phyloP scores from a whole-genome alignment of 1,139 yeast species.

The Suhomyces panamericanus region DNA sequence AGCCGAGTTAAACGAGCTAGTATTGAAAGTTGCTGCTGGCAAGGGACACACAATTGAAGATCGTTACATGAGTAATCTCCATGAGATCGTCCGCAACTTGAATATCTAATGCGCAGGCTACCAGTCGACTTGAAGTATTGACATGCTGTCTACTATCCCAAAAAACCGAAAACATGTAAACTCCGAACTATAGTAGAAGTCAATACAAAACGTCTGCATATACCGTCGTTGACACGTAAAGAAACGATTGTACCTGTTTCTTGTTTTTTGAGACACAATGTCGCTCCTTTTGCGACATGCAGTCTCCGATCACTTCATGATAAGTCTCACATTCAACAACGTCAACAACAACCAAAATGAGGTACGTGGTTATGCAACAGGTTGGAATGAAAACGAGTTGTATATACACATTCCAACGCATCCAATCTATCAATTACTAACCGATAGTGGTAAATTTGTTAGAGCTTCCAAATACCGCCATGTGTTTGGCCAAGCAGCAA shows the following conservation, averaged over 20 bases:
- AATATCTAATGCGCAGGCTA: constrained; percentile 26
- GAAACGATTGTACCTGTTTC: neutral
- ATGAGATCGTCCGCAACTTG: constrained; percentile 54
- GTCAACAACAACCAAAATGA: constrained; percentile 8
- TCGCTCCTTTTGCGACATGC: neutral
- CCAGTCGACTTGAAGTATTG: neutral
- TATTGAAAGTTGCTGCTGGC: constrained; percentile 82
- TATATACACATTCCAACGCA: neutral
- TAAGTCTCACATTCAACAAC: constrained; percentile 1
- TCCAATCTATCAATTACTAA: constrained; percentile 10
- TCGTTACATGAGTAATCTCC: constrained; percentile 58
- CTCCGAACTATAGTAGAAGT: neutral
- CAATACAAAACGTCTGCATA: neutral
- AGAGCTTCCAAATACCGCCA: constrained; percentile 97
- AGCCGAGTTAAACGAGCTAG: constrained; percentile 84
- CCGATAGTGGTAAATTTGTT: constrained; percentile 78
- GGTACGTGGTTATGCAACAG: constrained; percentile 1
- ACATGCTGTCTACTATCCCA: no score
- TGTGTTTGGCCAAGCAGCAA: constrained; percentile 89
- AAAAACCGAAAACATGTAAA: neutral
- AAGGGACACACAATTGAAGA: constrained; percentile 65
- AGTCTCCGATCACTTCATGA: constrained; percentile 1
- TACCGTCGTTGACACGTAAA: neutral
- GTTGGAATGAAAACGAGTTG: neutral
- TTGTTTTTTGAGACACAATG: neutral